A percentile compares a stretch with the other conserved stretches of the same genome.
Conservation (phyloP, 2,329 filamentous ascomycete genomes). For the Zymoseptoria passerinii region DNA sequence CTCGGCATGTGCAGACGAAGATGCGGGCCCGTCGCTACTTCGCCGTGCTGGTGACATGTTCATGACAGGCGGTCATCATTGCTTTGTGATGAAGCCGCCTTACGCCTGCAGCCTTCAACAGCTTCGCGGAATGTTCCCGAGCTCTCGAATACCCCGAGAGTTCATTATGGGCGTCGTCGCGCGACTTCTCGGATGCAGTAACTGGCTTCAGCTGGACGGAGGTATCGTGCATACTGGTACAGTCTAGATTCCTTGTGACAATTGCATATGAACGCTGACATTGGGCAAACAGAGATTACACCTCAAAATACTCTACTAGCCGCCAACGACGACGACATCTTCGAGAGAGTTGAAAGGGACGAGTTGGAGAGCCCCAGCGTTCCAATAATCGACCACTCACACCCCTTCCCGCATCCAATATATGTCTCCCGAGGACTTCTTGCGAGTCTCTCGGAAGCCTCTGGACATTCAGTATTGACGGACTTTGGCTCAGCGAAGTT, state of each 20-base stretch:
- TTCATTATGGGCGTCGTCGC: conserved; percentile 17
- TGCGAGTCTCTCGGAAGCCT: background rate
- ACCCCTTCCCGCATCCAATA: background rate
- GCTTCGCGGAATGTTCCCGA: background rate
- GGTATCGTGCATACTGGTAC: conserved; percentile 19
- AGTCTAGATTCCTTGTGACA: background rate
- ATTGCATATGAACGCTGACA: background rate
- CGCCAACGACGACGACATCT: conserved; percentile 23
- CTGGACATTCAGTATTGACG: conserved; percentile 14
- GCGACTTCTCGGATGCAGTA: conserved; percentile 12
- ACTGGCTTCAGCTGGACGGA: conserved; percentile 10
- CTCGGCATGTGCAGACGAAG: background rate
- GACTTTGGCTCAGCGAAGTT: conserved; percentile 19
- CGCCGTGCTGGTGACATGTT: conserved; percentile 23
- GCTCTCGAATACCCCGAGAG: background rate
- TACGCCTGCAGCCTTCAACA: conserved; percentile 17
- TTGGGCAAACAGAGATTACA: conserved; percentile 18
- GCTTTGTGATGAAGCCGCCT: conserved; percentile 20
- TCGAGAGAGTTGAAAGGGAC: conserved; percentile 3
- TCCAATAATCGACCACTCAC: background rate
- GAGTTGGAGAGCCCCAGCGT: conserved; percentile 1
- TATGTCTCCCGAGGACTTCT: conserved; percentile 2
- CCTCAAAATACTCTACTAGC: conserved; percentile 12
- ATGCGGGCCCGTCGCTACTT: conserved; percentile 8
- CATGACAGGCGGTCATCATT: conserved; percentile 15